A percentile compares a stretch with the other conserved stretches of the same genome.
Evolutionary conservation across 176 grass and related monocot genomes (phyloP).

Genomic region (Bolboschoenus planiculmis): DNA sequence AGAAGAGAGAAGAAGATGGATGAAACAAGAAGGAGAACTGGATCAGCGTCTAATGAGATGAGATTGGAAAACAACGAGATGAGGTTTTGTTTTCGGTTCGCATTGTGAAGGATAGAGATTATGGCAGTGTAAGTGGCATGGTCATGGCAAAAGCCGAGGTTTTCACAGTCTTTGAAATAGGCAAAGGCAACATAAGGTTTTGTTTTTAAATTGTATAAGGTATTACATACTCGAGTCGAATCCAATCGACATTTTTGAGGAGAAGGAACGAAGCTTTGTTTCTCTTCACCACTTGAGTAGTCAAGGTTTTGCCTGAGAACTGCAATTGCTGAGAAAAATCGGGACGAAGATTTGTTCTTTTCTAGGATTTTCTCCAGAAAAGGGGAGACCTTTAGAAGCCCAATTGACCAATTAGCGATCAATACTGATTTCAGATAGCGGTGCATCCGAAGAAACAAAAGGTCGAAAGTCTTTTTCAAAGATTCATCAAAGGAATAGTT

Average conservation of each 20-base stretch:
- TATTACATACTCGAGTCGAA: constrained; percentile 31
- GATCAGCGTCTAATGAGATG: background rate
- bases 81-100: constrained; percentile 30
- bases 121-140: constrained; percentile 44
- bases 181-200: constrained; percentile 38
- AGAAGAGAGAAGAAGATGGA: constrained; percentile 36
- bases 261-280: background rate
- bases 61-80: constrained; percentile 43
- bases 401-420: constrained; percentile 22
- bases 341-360: background rate
- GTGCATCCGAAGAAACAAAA: constrained; percentile 25
- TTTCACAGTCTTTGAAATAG: constrained; percentile 49
- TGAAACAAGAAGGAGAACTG: constrained; percentile 26
- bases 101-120: constrained; percentile 31
- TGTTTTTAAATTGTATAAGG: constrained; percentile 28
- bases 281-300: constrained; percentile 43
- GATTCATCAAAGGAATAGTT: background rate
- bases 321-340: constrained; percentile 16
- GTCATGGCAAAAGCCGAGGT: constrained; percentile 52
- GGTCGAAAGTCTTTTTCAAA: background rate
- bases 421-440: constrained; percentile 25
- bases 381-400: background rate
- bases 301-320: constrained; percentile 19
- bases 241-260: background rate
- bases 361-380: background rate